A percentile compares a stretch with the other conserved stretches of the same genome.
phyloP scores from a whole-genome alignment of 164 flowering plant species.

The Macadamia tetraphylla region DNA sequence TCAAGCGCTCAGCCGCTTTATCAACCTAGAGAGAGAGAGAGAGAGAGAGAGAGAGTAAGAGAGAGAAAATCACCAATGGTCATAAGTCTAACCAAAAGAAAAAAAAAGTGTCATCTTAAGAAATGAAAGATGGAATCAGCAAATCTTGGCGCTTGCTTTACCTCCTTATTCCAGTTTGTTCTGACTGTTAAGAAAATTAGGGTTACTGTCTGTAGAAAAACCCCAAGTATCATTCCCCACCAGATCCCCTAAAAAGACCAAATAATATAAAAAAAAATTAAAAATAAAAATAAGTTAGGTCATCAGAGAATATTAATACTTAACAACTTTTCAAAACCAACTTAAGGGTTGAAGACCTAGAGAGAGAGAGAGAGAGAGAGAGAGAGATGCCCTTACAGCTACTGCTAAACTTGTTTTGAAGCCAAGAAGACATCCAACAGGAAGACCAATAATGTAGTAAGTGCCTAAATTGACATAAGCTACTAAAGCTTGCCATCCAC shows the following conservation, averaged over 20 bases:
- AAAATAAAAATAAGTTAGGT: background rate
- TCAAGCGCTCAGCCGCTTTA: too few relatives aligned
- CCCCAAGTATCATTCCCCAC: constrained; percentile 78
- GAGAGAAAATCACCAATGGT: too few relatives aligned
- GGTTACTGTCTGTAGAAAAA: constrained; percentile 47
- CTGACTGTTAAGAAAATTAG: constrained; percentile 51
- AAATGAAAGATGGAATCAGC: background rate
- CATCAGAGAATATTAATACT: background rate
- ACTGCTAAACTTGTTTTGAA: constrained; percentile 66
- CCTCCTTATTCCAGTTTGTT: constrained; percentile 72
- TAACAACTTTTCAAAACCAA: background rate
- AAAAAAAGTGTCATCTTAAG: too few relatives aligned
- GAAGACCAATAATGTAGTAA: constrained; percentile 72
- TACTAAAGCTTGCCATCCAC: constrained; percentile 84
- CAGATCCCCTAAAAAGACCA: constrained; percentile 54
- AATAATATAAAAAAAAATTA: background rate
- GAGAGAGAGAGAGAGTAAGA: too few relatives aligned
- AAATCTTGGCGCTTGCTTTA: constrained; percentile 7
- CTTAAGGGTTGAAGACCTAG: too few relatives aligned
- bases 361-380: constrained; percentile 13
- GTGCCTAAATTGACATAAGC: constrained; percentile 65
- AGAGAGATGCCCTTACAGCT: constrained; percentile 30
- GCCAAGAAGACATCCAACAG: constrained; percentile 69
- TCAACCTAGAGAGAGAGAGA: too few relatives aligned
- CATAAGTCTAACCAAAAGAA: too few relatives aligned